Base-by-base conservation (phyloP, 2,329 filamentous ascomycete species). In the Parascedosporium putredinis region DNA sequence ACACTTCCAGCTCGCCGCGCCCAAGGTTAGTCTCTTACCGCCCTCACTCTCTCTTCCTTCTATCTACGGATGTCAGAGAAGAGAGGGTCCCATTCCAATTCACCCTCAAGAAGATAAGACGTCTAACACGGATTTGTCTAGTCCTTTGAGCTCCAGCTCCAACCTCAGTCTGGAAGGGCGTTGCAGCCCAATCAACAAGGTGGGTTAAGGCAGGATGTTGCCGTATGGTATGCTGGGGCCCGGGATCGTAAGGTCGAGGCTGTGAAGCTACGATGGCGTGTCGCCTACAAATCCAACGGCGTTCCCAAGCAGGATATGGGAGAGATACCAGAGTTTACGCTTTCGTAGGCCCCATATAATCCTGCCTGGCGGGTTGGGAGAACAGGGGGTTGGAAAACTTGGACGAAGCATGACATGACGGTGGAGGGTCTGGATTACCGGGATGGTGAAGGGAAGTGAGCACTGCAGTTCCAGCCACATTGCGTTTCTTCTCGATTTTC, bases 231-330 rank as follows among this genome's bases (percentile, higher is more conserved):
- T 57, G 83, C 88, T 1, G 83, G 88, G 1, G 81, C 88, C 58
- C 70, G 69, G 54, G 74, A 56, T 22, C 67, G 79, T 40, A 86
- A 84, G 60, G 93, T 93, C 1, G 81, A 80, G 51, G 76, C 73
- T n/a, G 83, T 94, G 53, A 95, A 94, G 69, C 79, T 98, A 68
- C 75, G 93, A 54, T 98, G 90, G 87, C 87, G 88, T 58, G 81
- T 87, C 23, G 80, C 84, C 4, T 97, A 96, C 67, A 80, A 78
- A 59, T 64, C 93, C 10, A 84, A 79, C 3, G 73, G 68, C 2
- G 78, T 83, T 60, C 62, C 74, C 53, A 83, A 80, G 62, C 83
- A 84, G 52, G 88, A 96, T 67, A 88, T 84, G 70, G 91, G 91
- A 4, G 87, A 91, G 68, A 83, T 97, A 57, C 72, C 85, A 9